Conservation (phyloP, 2,329 filamentous ascomycete genomes). For the Myriangium duriaei region DNA sequence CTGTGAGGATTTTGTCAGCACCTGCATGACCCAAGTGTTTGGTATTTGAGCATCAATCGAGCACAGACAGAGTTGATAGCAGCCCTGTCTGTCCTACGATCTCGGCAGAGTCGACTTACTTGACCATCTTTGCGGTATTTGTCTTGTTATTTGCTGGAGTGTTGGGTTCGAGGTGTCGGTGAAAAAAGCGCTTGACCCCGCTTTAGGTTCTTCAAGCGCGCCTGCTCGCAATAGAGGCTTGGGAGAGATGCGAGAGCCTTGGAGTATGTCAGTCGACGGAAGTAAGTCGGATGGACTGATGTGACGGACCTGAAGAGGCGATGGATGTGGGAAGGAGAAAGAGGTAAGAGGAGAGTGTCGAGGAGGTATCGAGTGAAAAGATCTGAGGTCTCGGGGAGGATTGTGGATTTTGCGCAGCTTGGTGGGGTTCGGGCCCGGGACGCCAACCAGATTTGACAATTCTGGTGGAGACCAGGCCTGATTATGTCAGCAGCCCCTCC, state of each 20-base stretch:
- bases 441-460: background rate
- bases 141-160: conserved; percentile 15
- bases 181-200: conserved; percentile 15
- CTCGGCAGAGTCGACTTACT: conserved; percentile 59
- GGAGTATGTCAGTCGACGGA: conserved; percentile 5
- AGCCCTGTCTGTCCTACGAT: no score
- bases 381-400: conserved; percentile 6
- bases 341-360: conserved; percentile 2
- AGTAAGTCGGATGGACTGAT: background rate
- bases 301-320: conserved; percentile 8
- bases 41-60: no score
- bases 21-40: no score
- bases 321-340: conserved; percentile 6
- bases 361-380: conserved; percentile 2
- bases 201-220: conserved; percentile 16
- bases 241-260: conserved; percentile 5
- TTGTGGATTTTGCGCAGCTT: conserved; percentile 9
- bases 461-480: conserved; percentile 8
- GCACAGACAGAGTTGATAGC: no score
- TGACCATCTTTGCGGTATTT: conserved; percentile 96
- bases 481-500: background rate
- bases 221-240: conserved; percentile 8
- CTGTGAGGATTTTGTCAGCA: conserved; percentile 48
- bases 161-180: conserved; percentile 13
- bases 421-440: conserved; percentile 5